phyloP scores from a whole-genome alignment of 192 early-diverging fungal genomes.

The Linnemannia hyalina region DNA sequence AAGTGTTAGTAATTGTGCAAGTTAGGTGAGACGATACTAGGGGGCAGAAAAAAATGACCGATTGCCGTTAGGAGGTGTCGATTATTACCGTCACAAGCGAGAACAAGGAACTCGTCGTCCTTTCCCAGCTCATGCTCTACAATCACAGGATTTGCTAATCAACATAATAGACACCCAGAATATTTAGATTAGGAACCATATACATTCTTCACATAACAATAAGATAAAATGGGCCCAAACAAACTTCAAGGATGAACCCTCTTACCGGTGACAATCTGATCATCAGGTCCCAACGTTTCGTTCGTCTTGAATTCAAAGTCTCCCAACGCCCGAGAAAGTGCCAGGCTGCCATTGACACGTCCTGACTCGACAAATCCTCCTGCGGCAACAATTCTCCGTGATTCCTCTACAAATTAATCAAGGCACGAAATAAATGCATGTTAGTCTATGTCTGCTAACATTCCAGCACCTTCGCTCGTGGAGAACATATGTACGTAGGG shows the following conservation, averaged over 20 bases:
- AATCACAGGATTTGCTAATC: slow-evolving; percentile 86
- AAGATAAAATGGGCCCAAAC: background rate
- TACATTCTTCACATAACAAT: background rate
- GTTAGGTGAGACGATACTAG: background rate
- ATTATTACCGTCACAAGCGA: slow-evolving; percentile 93
- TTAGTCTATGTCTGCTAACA: background rate
- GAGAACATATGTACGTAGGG: background rate
- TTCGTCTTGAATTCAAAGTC: slow-evolving; percentile 99
- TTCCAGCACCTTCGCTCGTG: background rate
- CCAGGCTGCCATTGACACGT: slow-evolving; percentile 98
- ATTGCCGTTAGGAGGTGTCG: background rate
- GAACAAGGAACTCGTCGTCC: slow-evolving; percentile 92
- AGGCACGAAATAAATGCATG: background rate
- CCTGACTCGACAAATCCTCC: slow-evolving; percentile 99
- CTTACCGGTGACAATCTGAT: slow-evolving; percentile 92
- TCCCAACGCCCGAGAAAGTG: slow-evolving; percentile 96
- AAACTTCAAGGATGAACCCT: background rate
- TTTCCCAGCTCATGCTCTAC: slow-evolving; percentile 68
- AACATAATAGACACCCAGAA: background rate
- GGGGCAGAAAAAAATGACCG: background rate
- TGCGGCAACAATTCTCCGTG: slow-evolving; percentile 85
- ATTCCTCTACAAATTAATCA: slow-evolving; percentile 67
- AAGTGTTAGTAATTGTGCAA: background rate
- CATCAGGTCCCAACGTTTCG: slow-evolving; percentile 76
- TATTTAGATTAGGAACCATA: background rate